phyloP scores from a whole-genome alignment of 345 rosid species.

The Salix koriyanagi region DNA sequence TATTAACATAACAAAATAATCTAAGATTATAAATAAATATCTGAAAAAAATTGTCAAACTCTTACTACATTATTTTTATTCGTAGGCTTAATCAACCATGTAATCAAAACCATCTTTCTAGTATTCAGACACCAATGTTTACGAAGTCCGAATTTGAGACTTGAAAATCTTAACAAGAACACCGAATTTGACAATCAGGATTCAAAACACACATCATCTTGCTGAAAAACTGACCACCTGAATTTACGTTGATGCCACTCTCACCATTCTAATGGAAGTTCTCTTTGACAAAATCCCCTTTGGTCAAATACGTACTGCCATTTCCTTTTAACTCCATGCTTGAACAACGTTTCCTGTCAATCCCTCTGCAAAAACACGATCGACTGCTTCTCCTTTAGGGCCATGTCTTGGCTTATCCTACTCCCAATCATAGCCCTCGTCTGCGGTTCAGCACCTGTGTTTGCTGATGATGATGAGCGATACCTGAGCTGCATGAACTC shows the following conservation, averaged over 20 bases:
- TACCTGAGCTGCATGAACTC: slow-evolving; percentile 19
- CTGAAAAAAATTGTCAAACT: too few species aligned
- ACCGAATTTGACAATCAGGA: not conserved
- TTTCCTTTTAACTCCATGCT: not conserved
- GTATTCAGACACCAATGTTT: too few species aligned
- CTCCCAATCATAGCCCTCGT: not conserved
- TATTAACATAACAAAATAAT: too few species aligned
- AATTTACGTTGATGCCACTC: not conserved
- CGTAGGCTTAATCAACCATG: not conserved
- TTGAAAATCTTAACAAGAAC: not conserved
- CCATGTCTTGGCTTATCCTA: not conserved
- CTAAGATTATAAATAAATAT: too few species aligned
- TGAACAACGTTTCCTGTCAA: not conserved
- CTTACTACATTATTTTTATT: too few species aligned
- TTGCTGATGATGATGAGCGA: not conserved
- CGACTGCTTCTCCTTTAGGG: not conserved
- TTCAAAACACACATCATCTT: not conserved
- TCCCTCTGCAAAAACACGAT: not conserved
- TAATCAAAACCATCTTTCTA: not conserved
- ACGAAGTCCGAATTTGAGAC: not conserved
- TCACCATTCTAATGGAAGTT: not conserved
- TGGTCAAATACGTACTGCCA: not conserved
- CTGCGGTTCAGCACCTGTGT: not conserved
- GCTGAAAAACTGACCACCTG: not conserved
- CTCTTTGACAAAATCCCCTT: not conserved